phyloP scores from a whole-genome alignment of 2,329 filamentous ascomycete species.

The Celoporthe dispersa region DNA sequence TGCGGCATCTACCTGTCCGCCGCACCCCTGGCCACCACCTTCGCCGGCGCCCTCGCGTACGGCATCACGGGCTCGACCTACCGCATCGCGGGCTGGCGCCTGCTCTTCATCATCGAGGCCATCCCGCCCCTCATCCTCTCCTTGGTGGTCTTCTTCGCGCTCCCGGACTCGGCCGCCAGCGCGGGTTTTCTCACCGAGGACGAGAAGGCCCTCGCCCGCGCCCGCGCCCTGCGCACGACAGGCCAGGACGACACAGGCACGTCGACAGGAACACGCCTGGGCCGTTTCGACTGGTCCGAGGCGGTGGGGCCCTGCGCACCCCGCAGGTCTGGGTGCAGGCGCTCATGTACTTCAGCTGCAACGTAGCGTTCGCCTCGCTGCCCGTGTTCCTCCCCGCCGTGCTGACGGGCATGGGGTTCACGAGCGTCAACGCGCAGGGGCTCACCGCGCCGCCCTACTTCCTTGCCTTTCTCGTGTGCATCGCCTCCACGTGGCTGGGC shows the following conservation, averaged over 20 bases:
- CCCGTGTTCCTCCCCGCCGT: conserved; percentile 69
- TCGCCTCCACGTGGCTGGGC: conserved; percentile 66
- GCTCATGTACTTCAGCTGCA: conserved; percentile 63
- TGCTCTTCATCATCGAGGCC: conserved; percentile 69
- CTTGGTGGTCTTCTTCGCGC: conserved; percentile 56
- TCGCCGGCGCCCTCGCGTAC: conserved; percentile 67
- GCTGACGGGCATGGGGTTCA: conserved; percentile 69
- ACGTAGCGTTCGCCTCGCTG: conserved; percentile 68
- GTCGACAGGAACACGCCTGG: conserved; percentile 45
- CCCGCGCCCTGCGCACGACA: conserved; percentile 56
- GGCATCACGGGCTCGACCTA: conserved; percentile 62
- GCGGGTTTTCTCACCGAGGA: conserved; percentile 60
- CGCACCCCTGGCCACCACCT: conserved; percentile 69
- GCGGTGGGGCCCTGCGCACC: conserved; percentile 51
- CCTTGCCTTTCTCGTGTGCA: conserved; percentile 65
- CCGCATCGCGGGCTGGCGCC: conserved; percentile 65
- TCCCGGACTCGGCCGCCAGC: conserved; percentile 56
- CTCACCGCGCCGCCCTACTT: conserved; percentile 75
- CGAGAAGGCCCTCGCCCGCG: conserved; percentile 61
- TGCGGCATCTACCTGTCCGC: conserved; percentile 73
- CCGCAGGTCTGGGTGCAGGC: conserved; percentile 55
- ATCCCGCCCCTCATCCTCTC: conserved; percentile 61
- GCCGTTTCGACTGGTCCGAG: conserved; percentile 50
- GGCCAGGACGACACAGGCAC: conserved; percentile 49
- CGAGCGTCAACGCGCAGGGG: conserved; percentile 69